Conservation (phyloP, 371 early-diverging fungal genomes). For the Mucor indicus region DNA sequence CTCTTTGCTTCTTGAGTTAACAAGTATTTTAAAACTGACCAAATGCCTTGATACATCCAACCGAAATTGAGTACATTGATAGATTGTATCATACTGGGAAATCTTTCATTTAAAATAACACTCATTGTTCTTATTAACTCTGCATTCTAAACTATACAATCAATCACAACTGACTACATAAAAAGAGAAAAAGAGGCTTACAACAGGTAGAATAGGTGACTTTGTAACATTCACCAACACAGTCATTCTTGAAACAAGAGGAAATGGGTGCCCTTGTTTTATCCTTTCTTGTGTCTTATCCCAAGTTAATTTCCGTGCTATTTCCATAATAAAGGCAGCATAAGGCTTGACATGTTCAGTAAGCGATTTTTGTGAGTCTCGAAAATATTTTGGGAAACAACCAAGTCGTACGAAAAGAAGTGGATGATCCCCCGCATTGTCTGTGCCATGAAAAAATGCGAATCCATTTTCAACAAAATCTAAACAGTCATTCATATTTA, state of each 20-base stretch:
- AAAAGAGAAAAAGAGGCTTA: slow-evolving; percentile 10
- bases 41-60: slow-evolving; percentile 47
- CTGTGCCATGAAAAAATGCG: slow-evolving; percentile 31
- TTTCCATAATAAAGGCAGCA: slow-evolving; percentile 46
- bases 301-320: slow-evolving; percentile 32
- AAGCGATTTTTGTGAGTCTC: slow-evolving; percentile 7
- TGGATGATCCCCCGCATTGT: slow-evolving; percentile 23
- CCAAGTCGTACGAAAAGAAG: slow-evolving; percentile 25
- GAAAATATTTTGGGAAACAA: slow-evolving; percentile 24
- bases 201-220: slow-evolving; percentile 39
- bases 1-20: slow-evolving; percentile 36
- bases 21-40: slow-evolving; percentile 40
- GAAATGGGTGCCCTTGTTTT: slow-evolving; percentile 12
- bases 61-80: slow-evolving; percentile 46
- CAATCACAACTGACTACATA: not conserved
- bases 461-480: slow-evolving; percentile 20
- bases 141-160: slow-evolving; percentile 4
- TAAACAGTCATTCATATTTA: slow-evolving; percentile 16
- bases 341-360: slow-evolving; percentile 29
- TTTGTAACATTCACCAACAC: slow-evolving; percentile 38
- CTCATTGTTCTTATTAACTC: slow-evolving; percentile 24
- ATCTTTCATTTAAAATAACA: slow-evolving; percentile 27
- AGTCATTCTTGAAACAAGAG: slow-evolving; percentile 29
- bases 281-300: slow-evolving; percentile 26
- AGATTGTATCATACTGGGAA: slow-evolving; percentile 30